Evolutionary conservation across 73 alveolate genomes (phyloP).

Genomic region (Tetrahymena malaccensis): DNA sequence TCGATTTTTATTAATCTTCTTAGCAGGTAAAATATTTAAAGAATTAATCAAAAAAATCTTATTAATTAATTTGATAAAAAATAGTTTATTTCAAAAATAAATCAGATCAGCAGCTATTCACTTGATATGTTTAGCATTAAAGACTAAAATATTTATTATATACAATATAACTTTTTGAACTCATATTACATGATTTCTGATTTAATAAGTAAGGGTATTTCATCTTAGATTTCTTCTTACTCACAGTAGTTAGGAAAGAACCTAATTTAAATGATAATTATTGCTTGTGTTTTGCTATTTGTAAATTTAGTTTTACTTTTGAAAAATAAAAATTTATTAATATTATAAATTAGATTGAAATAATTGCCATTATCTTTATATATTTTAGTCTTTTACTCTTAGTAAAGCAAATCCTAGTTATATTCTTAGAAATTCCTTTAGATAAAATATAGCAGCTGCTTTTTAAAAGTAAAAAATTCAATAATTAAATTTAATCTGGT

Average conservation of each 20-base stretch:
- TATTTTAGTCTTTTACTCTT: not conserved
- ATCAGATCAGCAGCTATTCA: not conserved
- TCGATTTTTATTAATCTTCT: not conserved
- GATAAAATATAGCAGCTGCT: not conserved
- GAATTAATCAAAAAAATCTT: not conserved
- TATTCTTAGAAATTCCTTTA: not conserved
- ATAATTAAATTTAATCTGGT: not conserved
- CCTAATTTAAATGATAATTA: not conserved
- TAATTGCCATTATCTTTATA: not conserved
- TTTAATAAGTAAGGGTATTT: not conserved
- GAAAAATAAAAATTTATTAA: not conserved
- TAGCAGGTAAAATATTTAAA: not conserved
- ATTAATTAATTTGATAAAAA: not conserved
- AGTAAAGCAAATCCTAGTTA: not conserved
- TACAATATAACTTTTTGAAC: not conserved
- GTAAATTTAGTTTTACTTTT: not conserved
- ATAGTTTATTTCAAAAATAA: not conserved
- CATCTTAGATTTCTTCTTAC: not conserved
- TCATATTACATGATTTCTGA: not conserved
- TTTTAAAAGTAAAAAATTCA: not conserved
- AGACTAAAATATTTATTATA: not conserved
- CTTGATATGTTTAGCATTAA: not conserved
- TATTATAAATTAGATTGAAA: not conserved
- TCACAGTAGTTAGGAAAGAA: not conserved
- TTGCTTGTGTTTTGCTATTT: not conserved